Evolutionary conservation across 495 filamentous ascomycete species (phyloP), one percentile per base, ranked within the genome.

Genomic region (Xylaria longipes): DNA sequence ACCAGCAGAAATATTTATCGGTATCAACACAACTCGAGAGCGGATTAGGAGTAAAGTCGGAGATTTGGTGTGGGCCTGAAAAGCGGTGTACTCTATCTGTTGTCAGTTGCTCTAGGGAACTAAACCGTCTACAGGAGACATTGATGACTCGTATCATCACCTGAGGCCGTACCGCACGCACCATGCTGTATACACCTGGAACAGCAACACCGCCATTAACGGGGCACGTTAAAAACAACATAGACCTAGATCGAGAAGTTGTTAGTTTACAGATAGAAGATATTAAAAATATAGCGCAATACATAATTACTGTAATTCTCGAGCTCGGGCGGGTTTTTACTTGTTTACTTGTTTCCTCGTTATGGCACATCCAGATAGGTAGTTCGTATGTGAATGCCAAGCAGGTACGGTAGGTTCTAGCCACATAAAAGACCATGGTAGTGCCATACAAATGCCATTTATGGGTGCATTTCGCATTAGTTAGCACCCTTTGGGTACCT

Each of bases 1-100:
- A n/a, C 8, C 8, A 3, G 46, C 8, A 31, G 31, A 12, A 57
- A 2, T 20, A 31, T 8, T 33, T 58, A 11, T 31, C 11, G 12
- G 25, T 35, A 35, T 58, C 54, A 58, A 35, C 31, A 35, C 31
- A 35, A 3, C 54, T 3, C 14, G 14, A n/a, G 31, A 22, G 31
- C 27, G 7, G 35, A 7, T 11, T 25, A 45, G 39, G 60, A 65
- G 62, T 27, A 41, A 45, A 33, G 39, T 25, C 41, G 41, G 39
- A 46, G 5, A 31, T 20, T 48, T 27, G 25, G 41, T 27, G 61
- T 33, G 61, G 61, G 61, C 39, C 62, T 48, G 41, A 65, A 65
- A 27, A 46, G 62, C 62, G 62, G 62, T 65, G 62, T 65, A 33
- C 27, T 11, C 25, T 65, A 15, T 65, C 14, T 29, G 14, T 37